phyloP scores from a whole-genome alignment of 202 grass and related monocot species.

The Alloteropsis angusta region DNA sequence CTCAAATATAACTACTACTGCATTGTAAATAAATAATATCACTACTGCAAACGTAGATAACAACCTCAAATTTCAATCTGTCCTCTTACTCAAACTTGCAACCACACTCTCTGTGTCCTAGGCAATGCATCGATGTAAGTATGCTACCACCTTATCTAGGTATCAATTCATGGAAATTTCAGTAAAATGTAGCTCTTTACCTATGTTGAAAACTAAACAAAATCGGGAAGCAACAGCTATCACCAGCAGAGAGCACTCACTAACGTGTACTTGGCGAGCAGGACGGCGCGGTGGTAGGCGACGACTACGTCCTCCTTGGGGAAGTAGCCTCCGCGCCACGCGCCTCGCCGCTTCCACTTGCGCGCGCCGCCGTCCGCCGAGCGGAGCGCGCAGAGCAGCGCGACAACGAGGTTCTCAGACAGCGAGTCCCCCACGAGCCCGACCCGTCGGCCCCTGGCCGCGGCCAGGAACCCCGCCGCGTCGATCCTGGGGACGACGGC shows the following conservation, averaged over 20 bases:
- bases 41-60: neutral
- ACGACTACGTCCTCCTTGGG: constrained; percentile 61
- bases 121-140: neutral
- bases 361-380: constrained; percentile 43
- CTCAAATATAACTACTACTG: neutral
- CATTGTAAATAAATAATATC: neutral
- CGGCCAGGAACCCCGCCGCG: constrained; percentile 46
- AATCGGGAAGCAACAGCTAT: neutral
- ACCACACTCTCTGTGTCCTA: neutral
- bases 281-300: constrained; percentile 82
- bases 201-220: neutral
- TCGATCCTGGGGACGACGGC: constrained; percentile 49
- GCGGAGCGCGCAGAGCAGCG: constrained; percentile 61
- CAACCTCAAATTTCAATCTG: neutral
- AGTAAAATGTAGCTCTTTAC: neutral
- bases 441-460: constrained; percentile 46
- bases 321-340: constrained; percentile 86
- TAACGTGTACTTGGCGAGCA: constrained; percentile 85
- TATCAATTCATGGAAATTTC: neutral
- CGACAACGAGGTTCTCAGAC: constrained; percentile 78
- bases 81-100: neutral
- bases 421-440: constrained; percentile 78
- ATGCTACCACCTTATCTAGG: neutral
- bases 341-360: constrained; percentile 89
- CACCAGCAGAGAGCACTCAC: constrained; percentile 26